Evolutionary conservation across 805 yeast genomes (phyloP).

Genomic region (Starmerella tilneyi): DNA sequence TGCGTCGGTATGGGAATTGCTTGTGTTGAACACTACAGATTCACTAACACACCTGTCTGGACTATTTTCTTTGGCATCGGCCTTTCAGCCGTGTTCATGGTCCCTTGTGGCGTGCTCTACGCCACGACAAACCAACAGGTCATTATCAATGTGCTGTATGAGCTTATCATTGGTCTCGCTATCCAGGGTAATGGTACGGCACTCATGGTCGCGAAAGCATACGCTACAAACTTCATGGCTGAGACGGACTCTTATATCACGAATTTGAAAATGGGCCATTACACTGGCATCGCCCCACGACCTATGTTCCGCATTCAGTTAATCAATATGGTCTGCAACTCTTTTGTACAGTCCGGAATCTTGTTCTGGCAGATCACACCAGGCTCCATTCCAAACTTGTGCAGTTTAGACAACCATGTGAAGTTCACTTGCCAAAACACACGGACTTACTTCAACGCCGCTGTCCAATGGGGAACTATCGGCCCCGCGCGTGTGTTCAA

Average conservation of each 20-base stretch:
- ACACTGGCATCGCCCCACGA: slow-evolving; percentile 49
- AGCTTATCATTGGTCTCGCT: slow-evolving; percentile 48
- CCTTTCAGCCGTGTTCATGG: slow-evolving; percentile 41
- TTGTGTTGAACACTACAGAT: slow-evolving; percentile 33
- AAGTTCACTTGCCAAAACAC: slow-evolving; percentile 33
- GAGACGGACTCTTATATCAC: slow-evolving; percentile 53
- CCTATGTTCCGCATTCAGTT: slow-evolving; percentile 44
- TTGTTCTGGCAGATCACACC: slow-evolving; percentile 30
- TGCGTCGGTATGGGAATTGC: slow-evolving; percentile 40
- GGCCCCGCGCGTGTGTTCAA: slow-evolving; percentile 38
- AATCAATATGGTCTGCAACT: slow-evolving; percentile 26
- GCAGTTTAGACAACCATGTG: slow-evolving; percentile 26
- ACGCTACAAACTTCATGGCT: slow-evolving; percentile 49
- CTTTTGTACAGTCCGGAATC: slow-evolving; percentile 28
- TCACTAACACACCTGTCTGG: slow-evolving; percentile 49
- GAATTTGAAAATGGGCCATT: slow-evolving; percentile 47
- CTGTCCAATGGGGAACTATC: slow-evolving; percentile 37
- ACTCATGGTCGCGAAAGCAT: slow-evolving; percentile 41
- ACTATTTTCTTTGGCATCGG: slow-evolving; percentile 45
- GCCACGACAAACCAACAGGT: slow-evolving; percentile 42
- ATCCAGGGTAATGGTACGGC: slow-evolving; percentile 48
- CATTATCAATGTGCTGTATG: slow-evolving; percentile 40
- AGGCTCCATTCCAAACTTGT: slow-evolving; percentile 29
- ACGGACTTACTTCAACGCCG: slow-evolving; percentile 41
- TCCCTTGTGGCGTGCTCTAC: slow-evolving; percentile 42